phyloP scores from a whole-genome alignment of 2,329 filamentous ascomycete species.

The Exophiala alcalophila region DNA sequence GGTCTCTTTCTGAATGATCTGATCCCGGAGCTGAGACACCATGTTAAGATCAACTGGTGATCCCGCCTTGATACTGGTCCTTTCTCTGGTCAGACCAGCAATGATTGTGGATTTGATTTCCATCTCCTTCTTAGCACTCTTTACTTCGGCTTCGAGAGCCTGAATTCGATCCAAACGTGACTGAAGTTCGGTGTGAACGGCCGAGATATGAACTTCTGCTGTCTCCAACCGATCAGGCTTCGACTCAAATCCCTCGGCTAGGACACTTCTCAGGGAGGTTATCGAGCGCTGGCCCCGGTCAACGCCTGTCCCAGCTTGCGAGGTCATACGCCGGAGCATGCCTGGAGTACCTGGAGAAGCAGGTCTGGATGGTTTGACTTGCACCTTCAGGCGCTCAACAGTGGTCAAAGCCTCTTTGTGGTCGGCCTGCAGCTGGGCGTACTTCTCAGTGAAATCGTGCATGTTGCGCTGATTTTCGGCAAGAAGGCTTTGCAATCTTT shows the following conservation, averaged over 20 bases:
- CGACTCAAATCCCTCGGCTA: conserved; percentile 76
- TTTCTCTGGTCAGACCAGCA: conserved; percentile 84
- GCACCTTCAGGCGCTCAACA: conserved; percentile 86
- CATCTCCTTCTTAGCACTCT: conserved; percentile 88
- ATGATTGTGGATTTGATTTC: conserved; percentile 96
- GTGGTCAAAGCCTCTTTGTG: conserved; percentile 79
- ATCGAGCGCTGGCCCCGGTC: conserved; percentile 92
- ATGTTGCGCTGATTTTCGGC: conserved; percentile 75
- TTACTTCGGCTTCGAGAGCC: conserved; percentile 79
- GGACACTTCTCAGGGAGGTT: conserved; percentile 82
- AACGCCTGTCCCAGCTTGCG: conserved; percentile 79
- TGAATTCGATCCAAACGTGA: conserved; percentile 83
- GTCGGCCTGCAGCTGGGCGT: conserved; percentile 76
- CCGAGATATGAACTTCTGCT: conserved; percentile 87
- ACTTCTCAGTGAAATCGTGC: conserved; percentile 69
- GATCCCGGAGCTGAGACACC: conserved; percentile 79
- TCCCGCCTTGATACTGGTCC: conserved; percentile 77
- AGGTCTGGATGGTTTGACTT: conserved; percentile 69
- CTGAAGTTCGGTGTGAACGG: conserved; percentile 89
- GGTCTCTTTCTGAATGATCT: conserved; percentile 81
- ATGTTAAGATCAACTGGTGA: conserved; percentile 89
- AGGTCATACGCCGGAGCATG: conserved; percentile 90
- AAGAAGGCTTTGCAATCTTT: conserved; percentile 67
- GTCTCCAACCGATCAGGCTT: conserved; percentile 83
- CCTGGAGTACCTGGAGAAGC: conserved; percentile 51